Conservation (phyloP, 768 basidiomycete genomes). For the Lactifluus rugatus region DNA sequence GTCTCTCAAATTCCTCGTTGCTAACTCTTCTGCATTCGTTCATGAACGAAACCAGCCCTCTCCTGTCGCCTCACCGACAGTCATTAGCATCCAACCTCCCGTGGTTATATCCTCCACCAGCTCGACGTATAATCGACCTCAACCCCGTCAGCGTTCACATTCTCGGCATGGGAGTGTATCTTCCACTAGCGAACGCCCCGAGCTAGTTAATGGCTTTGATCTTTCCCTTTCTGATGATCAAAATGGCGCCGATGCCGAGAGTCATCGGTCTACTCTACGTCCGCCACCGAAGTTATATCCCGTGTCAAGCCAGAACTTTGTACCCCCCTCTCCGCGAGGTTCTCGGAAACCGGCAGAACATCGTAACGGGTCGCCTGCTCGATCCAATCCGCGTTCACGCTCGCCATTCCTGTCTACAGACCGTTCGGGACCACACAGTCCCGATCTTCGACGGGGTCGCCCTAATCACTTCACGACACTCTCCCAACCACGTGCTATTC, state of each 20-base stretch:
- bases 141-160: conserved; percentile 20
- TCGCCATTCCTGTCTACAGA: conserved; percentile 20
- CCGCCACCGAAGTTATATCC: conserved; percentile 28
- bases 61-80: conserved; percentile 29
- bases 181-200: conserved; percentile 54
- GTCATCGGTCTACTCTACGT: conserved; percentile 34
- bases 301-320: conserved; percentile 29
- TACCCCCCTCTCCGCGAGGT: conserved; percentile 12
- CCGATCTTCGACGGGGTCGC: conserved; percentile 11
- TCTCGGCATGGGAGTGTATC: conserved; percentile 65
- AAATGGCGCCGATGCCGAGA: conserved; percentile 48
- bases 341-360: conserved; percentile 13
- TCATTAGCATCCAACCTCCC: conserved; percentile 44
- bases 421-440: conserved; percentile 12
- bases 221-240: conserved; percentile 49
- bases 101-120: conserved; percentile 34
- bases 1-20: conserved; percentile 76
- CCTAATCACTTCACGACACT: not conserved
- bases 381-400: conserved; percentile 11
- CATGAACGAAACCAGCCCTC: conserved; percentile 39
- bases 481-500: conserved; percentile 16
- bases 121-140: conserved; percentile 40
- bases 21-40: conserved; percentile 50
- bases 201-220: conserved; percentile 55
- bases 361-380: conserved; percentile 16